Percentiles rank a stretch among this genome's conserved stretches.
phyloP scores from a whole-genome alignment of 352 stramenopile species.

The Globisporangium mamillatum region DNA sequence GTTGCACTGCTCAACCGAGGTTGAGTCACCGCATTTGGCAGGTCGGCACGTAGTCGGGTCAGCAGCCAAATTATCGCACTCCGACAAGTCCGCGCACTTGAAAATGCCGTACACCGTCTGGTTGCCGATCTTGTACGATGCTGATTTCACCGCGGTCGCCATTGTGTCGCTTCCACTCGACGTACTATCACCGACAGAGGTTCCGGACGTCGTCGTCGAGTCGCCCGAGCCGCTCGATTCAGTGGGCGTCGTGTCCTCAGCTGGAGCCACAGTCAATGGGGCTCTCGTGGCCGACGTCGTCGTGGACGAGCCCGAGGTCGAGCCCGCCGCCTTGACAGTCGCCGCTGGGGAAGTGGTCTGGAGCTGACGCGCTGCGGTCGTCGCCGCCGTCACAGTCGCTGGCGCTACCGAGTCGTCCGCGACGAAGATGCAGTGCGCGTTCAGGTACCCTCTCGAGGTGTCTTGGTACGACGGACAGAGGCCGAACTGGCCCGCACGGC shows the following conservation, averaged over 20 bases:
- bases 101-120: slow-evolving; percentile 57
- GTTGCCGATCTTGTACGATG: slow-evolving; percentile 55
- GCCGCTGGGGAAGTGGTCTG: slow-evolving; percentile 9
- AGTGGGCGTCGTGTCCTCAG: slow-evolving; percentile 1
- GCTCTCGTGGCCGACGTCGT: slow-evolving; percentile 10
- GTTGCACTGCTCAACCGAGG: slow-evolving; percentile 36
- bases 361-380: slow-evolving; percentile 5
- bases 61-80: slow-evolving; percentile 38
- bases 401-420: slow-evolving; percentile 44
- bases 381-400: slow-evolving; percentile 9
- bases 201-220: background rate
- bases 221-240: slow-evolving; percentile 1
- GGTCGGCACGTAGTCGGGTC: slow-evolving; percentile 32
- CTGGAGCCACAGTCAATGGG: slow-evolving; percentile 1
- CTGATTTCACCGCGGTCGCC: slow-evolving; percentile 16
- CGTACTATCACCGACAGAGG: slow-evolving; percentile 18
- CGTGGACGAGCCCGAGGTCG: background rate
- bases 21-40: slow-evolving; percentile 29
- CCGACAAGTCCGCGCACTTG: slow-evolving; percentile 38
- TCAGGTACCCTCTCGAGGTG: slow-evolving; percentile 67
- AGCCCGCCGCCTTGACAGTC: slow-evolving; percentile 19
- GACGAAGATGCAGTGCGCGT: slow-evolving; percentile 82
- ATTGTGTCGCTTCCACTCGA: slow-evolving; percentile 23
- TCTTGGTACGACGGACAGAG: slow-evolving; percentile 83
- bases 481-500: slow-evolving; percentile 53